These are phyloP conservation scores for Populus nigra DNA, from an alignment of 345 rosid genomes.

Conservation along the genomic window DNA sequence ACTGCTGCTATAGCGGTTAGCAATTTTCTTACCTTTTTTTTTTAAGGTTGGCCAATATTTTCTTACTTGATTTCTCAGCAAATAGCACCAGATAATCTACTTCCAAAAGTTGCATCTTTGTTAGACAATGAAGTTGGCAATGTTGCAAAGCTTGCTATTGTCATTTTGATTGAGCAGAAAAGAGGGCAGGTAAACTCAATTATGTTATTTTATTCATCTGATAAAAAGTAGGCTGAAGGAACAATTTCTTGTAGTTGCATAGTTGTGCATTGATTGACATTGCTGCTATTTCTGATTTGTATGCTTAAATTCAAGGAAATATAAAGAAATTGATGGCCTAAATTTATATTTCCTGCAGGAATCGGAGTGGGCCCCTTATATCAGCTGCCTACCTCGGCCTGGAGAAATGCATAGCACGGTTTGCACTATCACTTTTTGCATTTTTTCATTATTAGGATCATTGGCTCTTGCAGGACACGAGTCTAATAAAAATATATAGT, in stretches of 20 bases:
- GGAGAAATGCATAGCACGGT: constrained; percentile 66
- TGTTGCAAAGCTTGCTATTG: constrained; percentile 61
- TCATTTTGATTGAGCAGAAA: constrained; percentile 48
- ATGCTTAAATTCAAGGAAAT: constrained; percentile 4
- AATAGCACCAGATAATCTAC: constrained; percentile 59
- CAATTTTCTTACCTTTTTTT: not conserved
- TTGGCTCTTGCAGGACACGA: no score
- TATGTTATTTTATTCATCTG: constrained; percentile 1
- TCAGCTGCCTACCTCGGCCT: constrained; percentile 59
- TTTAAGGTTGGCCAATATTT: not conserved
- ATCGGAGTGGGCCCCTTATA: constrained; percentile 73
- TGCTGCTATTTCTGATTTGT: not conserved
- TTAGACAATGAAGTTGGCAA: constrained; percentile 46
- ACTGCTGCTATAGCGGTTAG: not conserved
- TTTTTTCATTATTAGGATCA: not conserved
- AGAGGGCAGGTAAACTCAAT: constrained; percentile 45
- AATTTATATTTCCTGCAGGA: constrained; percentile 37
- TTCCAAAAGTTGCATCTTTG: constrained; percentile 38
- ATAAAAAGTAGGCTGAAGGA: not conserved
- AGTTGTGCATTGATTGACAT: not conserved
- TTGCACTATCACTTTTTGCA: not conserved
- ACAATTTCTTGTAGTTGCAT: not conserved
- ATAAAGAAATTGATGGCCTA: not conserved
- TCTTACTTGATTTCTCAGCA: constrained; percentile 49
- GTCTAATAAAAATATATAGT: not conserved